Evolutionary conservation across 2,329 filamentous ascomycete species (phyloP), one percentile per base, ranked within the genome.

Genomic region (Ampelomyces quisqualis): DNA sequence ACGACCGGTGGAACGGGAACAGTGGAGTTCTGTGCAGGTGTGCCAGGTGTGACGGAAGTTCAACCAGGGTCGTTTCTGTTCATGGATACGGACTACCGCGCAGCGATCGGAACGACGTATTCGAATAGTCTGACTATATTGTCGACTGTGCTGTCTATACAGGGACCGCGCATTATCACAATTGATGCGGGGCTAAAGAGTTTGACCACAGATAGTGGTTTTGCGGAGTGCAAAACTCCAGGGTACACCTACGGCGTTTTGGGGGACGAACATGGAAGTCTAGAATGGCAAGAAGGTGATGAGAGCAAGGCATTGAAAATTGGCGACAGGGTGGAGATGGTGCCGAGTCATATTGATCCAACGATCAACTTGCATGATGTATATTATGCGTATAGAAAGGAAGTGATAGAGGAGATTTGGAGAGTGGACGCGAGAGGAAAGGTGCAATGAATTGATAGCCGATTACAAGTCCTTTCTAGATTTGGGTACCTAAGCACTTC

Each of bases 21-120:
- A 1, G 74, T 70, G 2, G 76, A 78, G 45, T 78, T 79, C 49
- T 79, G 76, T 39, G 75, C 70, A 2, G 69, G 62, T 0, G 74
- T 77, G 0, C 69, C 71, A 0, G 76, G 76, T 0, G 68, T 79
- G 0, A 79, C 76, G 1, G 77, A 79, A 49, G 62, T 79, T 2
- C 77, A 79, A 51, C 77, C 77, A 0, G 77, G 77, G 0, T 77
- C 73, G 0, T 79, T 79, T 43, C 70, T 79, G 40, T 79, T 79
- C 54, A 79, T 79, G 77, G 77, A 79, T 41, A 77, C 76, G 2
- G 77, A 79, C 51, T 79, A 79, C 49, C 70, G 75, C 3, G 74
- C 76, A 36, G 77, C 77, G 0, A 67, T 79, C 0, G 77, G 77
- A 1, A 60, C 65, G 0, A 70, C 71, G 39, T 79, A 75, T 52